A percentile compares a stretch with the other conserved stretches of the same genome.
Conservation (phyloP, 2,329 filamentous ascomycete species). For the Coccinonectria pachysandricola region DNA sequence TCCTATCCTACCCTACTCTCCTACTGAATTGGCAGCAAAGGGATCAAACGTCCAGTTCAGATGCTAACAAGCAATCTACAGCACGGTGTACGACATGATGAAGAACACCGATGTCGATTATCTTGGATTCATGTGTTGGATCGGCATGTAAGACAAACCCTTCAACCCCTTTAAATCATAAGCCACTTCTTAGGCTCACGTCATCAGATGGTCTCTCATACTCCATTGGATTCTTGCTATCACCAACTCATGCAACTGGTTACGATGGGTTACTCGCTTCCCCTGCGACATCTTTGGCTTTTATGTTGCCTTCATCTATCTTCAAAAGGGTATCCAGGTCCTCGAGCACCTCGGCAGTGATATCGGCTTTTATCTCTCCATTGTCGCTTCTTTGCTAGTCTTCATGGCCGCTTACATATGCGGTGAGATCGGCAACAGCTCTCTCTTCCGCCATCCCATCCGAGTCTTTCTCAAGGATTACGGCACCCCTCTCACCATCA, state of each 20-base stretch:
- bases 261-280: conserved; percentile 85
- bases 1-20: too few relatives aligned
- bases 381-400: conserved; percentile 66
- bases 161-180: too few relatives aligned
- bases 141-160: conserved; percentile 52
- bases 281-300: conserved; percentile 92
- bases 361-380: conserved; percentile 66
- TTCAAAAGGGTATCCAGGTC: conserved; percentile 85
- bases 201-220: conserved; percentile 61
- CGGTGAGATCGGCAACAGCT: conserved; percentile 58
- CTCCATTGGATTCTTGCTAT: conserved; percentile 78
- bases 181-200: conserved; percentile 1
- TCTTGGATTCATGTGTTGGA: conserved; percentile 85
- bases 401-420: conserved; percentile 68
- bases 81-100: conserved; percentile 84
- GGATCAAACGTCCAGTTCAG: too few relatives aligned
- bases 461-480: conserved; percentile 84
- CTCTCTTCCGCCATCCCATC: conserved; percentile 63
- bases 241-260: conserved; percentile 76
- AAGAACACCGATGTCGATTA: conserved; percentile 67
- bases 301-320: conserved; percentile 84
- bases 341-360: conserved; percentile 61
- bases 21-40: not conserved
- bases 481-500: conserved; percentile 68
- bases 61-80: too few relatives aligned